Evolutionary conservation across 805 yeast species (phyloP), one percentile per base, ranked within the genome.

Genomic region (Komagataella phaffii): DNA sequence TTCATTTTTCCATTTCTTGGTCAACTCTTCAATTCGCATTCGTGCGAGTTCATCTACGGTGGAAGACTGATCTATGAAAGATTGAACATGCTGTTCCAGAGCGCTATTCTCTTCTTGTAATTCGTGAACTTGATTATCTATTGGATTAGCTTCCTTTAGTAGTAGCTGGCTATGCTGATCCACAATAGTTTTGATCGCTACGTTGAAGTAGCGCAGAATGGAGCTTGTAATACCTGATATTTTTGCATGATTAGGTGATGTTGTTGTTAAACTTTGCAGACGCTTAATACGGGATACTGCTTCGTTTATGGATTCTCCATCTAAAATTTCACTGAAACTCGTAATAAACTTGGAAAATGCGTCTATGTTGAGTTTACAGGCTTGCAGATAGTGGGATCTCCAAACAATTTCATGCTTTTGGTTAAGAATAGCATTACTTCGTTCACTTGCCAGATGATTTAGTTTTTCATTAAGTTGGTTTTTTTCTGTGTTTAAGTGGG

Each of bases 1-100:
- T 55, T 85, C 90, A 5, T 80, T 72, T 58, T 81, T 80, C 83
- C 87, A 82, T 58, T 83, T 71, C 55, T 71, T 77, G 45, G 79
- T 77, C 46, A 85, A 62, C 56, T 82, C 88, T 21, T 79, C 81
- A 14, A 83, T 67, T 51, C 88, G 69, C 48, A 80, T 57, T 52
- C 69, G 70, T 48, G 73, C 88, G 69, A 47, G 80, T 57, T 52
- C 69, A 70, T 48, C 73, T 63, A 36, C 76, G 64, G 17, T 76
- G 74, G 47, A 59, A 44, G 46, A 17, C 23, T 44, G 19, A 6
- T 44, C 46, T 44, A 17, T 44, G 46, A 17, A 17, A 17, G 46
- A 19, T 44, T 44, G 46, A n/a, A 17, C n/a, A 12, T 43, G 48
- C 6, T 30, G 14, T 5, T 50, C 21, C 7, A 30, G 21, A 8